Base-by-base conservation (phyloP, 1,139 yeast genomes). In the Maudiozyma humilis region DNA sequence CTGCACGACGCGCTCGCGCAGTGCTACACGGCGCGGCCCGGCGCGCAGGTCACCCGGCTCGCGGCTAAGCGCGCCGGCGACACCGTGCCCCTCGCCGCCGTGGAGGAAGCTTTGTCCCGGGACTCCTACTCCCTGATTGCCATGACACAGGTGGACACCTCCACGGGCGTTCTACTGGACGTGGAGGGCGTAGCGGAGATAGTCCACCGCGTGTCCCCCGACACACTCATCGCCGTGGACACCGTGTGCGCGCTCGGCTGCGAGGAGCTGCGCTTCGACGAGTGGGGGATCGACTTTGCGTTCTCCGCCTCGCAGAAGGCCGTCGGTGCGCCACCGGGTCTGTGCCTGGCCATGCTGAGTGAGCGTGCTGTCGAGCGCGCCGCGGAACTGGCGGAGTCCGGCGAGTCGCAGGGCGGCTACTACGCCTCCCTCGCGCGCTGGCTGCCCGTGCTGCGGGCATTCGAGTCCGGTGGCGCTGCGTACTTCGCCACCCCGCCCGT, bases 301-400 rank as follows among this genome's bases (percentile, higher is more conserved):
- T 72, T 89, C 53, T 83, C 95, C 41, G 97, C 95, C 2, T 87
- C 96, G 18, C 97, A 89, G 67, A 91, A 89, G 72, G 97, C 96
- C 32, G 72, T 89, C 58, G 96, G 96, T 45, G 94, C 83, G 30
- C 96, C 97, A 43, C 82, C 96, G 14, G 98, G 98, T 25, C 75
- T 89, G 56, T 78, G 91, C 18, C 76, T 89, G 55, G 79, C 85
- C 31, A 77, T 76, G 64, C 80, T 87, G 30, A 82, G 94, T 39
- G 77, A 71, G 44, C 76, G 95, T 56, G 96, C 95, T 12, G 69
- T 87, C 41, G 64, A 67, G 8, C 76, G 75, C 59, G 83, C 85
- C n/a, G n/a, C n/a, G n/a, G n/a, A n/a, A n/a, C n/a, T n/a, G n/a
- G n/a, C n/a, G n/a, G n/a, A n/a, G n/a, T n/a, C n/a, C n/a, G n/a